Evolutionary conservation across 1,139 yeast genomes (phyloP), one percentile per base, ranked within the genome.

Genomic region (Magnusiomyces suaveolens): DNA sequence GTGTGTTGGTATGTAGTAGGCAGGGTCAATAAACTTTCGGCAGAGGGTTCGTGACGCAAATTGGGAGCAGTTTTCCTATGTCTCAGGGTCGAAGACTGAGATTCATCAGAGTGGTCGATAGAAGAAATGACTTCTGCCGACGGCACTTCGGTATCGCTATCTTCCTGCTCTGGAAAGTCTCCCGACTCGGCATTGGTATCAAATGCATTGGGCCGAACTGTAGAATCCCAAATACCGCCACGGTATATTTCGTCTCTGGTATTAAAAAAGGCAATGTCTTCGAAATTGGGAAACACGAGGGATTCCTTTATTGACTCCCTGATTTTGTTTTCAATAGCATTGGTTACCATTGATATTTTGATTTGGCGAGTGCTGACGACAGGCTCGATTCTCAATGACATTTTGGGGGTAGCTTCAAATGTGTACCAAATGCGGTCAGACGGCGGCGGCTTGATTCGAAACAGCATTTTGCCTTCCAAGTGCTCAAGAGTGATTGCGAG

Each of bases 391-490:
- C 78, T 81, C 59, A 92, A 69, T 23, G 53, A n/a, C 39, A 56
- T 54, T 43, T 76, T 74, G 0, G 98, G 98, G 75, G 84, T 88
- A 6, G 76, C 69, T 61, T 83, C 88, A 68, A 89, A 92, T 1
- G 88, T 81, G 65, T 88, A 92, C 98, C 98, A 92, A 1, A 92
- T 64, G 62, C 97, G 76, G 57, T 82, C 83, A 2, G 96, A 83
- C 16, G 98, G 97, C 0, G 96, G 95, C 0, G 95, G 88, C 65
- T 92, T 92, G 46, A 90, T 69, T 53, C 79, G 74, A 33, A 90
- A 65, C 0, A 85, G 67, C 59, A 90, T 60, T 1, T 87, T 85
- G 0, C 98, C 98, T 55, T 84, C 82, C 3, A 92, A 63, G 61
- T 77, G 80, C 53, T 79, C 79, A 48, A 89, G 70, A 0, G 84